phyloP scores from a whole-genome alignment of 495 filamentous ascomycete species.

The Cetradonia linearis region DNA sequence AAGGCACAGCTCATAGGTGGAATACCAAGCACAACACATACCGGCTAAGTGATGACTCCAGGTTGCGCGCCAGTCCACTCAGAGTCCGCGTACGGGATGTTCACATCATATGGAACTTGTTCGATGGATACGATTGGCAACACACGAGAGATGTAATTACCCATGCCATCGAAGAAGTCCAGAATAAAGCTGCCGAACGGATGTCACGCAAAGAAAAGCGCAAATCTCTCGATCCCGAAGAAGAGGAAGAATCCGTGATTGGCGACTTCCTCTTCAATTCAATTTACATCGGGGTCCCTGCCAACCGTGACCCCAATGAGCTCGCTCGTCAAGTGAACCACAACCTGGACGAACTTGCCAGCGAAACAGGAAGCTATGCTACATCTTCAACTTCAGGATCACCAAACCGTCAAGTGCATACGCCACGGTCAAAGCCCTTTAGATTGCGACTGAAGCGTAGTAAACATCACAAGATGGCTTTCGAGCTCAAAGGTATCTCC shows the following conservation, averaged over 20 bases:
- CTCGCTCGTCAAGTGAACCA: constrained; percentile 75
- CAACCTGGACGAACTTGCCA: constrained; percentile 73
- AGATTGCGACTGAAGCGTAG: constrained; percentile 70
- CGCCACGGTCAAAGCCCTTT: constrained; percentile 39
- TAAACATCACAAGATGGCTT: constrained; percentile 87
- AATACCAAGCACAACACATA: constrained; percentile 66
- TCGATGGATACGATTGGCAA: constrained; percentile 96
- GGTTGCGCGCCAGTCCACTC: constrained; percentile 59
- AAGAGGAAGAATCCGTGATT: constrained; percentile 78
- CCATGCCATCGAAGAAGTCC: constrained; percentile 76
- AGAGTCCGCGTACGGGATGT: constrained; percentile 71
- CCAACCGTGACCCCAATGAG: constrained; percentile 72
- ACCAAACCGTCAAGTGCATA: constrained; percentile 42
- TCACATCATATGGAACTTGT: constrained; percentile 94
- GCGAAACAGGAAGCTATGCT: constrained; percentile 80
- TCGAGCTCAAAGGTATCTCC: constrained; percentile 80
- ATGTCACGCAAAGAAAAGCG: constrained; percentile 41
- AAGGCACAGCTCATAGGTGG: constrained; percentile 67
- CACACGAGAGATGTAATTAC: constrained; percentile 75
- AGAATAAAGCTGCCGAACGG: constrained; percentile 67
- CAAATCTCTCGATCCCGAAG: constrained; percentile 40
- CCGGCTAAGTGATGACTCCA: constrained; percentile 50
- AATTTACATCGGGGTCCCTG: constrained; percentile 89
- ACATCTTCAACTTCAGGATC: constrained; percentile 55
- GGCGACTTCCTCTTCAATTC: constrained; percentile 97